These are phyloP conservation scores for Pichia sp. DNA, from an alignment of 1,139 yeast species.

Conservation along the genomic window DNA sequence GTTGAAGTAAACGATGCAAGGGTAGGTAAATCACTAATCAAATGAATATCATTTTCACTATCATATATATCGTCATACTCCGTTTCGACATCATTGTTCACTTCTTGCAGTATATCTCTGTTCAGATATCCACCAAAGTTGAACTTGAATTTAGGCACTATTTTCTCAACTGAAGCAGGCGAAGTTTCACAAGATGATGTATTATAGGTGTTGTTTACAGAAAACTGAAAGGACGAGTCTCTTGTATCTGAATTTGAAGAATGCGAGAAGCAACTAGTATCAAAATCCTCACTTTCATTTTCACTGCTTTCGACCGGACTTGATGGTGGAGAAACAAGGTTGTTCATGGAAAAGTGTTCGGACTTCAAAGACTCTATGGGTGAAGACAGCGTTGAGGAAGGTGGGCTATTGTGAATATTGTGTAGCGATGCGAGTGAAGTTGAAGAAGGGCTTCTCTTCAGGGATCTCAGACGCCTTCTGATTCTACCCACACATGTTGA, in stretches of 20 bases:
- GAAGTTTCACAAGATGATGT: slow-evolving; percentile 14
- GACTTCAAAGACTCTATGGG: not conserved
- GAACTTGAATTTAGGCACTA: slow-evolving; percentile 6
- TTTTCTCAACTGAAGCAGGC: slow-evolving; percentile 9
- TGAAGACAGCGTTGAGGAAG: slow-evolving; percentile 4
- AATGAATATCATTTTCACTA: slow-evolving; percentile 13
- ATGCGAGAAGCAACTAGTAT: slow-evolving; percentile 9
- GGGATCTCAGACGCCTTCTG: slow-evolving; percentile 8
- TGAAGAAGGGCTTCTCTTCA: slow-evolving; percentile 7
- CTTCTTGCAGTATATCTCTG: not conserved
- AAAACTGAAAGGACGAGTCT: slow-evolving; percentile 9
- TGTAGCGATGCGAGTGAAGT: not conserved
- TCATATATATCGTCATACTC: slow-evolving; percentile 9
- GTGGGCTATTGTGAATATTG: not conserved
- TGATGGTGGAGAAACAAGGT: slow-evolving; percentile 7
- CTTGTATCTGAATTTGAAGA: slow-evolving; percentile 8
- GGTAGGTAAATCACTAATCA: not conserved
- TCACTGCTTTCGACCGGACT: slow-evolving; percentile 6
- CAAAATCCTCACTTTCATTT: slow-evolving; percentile 9
- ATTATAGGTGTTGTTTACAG: not conserved
- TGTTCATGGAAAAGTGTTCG: not conserved
- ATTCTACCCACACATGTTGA: slow-evolving; percentile 2
- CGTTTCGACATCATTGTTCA: not conserved
- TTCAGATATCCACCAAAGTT: not conserved
- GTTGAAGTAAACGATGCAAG: not conserved